phyloP scores from a whole-genome alignment of 768 basidiomycete species.

The Mycena belliarum region DNA sequence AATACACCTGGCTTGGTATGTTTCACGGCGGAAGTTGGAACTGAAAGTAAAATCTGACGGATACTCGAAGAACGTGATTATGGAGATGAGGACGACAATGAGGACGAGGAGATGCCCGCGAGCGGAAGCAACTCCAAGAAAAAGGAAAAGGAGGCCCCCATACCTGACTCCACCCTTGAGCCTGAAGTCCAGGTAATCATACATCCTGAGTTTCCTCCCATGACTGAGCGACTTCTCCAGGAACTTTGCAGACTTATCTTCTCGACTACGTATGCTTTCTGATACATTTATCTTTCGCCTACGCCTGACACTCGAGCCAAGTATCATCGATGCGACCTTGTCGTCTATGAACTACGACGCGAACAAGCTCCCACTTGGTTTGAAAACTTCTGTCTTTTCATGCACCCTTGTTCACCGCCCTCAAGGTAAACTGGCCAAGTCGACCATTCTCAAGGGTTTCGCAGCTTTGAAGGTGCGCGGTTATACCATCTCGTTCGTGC shows the following conservation, averaged over 20 bases:
- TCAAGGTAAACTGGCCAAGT: conserved; percentile 62
- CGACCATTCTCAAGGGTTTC: conserved; percentile 61
- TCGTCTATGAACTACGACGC: conserved; percentile 70
- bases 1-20: conserved; percentile 62
- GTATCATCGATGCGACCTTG: conserved; percentile 54
- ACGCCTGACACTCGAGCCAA: neutral
- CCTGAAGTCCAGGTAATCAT: conserved; percentile 44
- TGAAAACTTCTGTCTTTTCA: neutral
- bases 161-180: conserved; percentile 48
- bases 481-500: neutral
- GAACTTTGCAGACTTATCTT: conserved; percentile 54
- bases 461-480: conserved; percentile 50
- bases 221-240: conserved; percentile 24
- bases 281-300: neutral
- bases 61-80: conserved; percentile 47
- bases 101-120: conserved; percentile 33
- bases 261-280: conserved; percentile 38
- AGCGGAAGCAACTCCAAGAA: conserved; percentile 17
- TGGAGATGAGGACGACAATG: conserved; percentile 49
- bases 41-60: neutral
- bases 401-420: neutral
- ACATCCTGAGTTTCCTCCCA: neutral
- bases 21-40: neutral
- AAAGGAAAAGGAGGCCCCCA: conserved; percentile 27
- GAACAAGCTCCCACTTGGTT: conserved; percentile 61